phyloP scores from a whole-genome alignment of 208 protist species.

The Kentomonas sorsogonicus region DNA sequence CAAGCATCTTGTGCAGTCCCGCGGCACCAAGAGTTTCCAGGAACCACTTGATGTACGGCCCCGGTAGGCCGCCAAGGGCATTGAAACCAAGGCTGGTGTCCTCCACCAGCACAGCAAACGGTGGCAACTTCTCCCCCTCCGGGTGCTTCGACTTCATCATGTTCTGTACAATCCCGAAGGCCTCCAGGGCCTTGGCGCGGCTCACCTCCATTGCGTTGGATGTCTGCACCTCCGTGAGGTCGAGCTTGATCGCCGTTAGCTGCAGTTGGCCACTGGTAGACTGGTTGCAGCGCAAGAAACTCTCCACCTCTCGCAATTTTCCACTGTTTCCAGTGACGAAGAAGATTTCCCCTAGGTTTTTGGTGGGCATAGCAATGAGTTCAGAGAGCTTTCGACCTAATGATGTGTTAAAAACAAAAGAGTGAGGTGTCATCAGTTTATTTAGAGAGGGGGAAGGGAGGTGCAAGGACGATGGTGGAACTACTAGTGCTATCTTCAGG shows the following conservation, averaged over 20 bases:
- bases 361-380: not conserved
- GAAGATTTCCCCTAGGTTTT: slow-evolving; percentile 13
- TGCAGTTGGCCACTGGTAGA: slow-evolving; percentile 14
- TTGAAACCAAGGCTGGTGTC: slow-evolving; percentile 98
- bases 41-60: slow-evolving; percentile 99
- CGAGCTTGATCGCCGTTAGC: slow-evolving; percentile 55
- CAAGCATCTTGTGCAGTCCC: slow-evolving; percentile 91
- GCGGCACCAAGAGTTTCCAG: slow-evolving; percentile 87
- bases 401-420: slow-evolving; percentile 4
- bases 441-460: too few relatives aligned
- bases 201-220: slow-evolving; percentile 85
- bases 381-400: too few relatives aligned
- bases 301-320: slow-evolving; percentile 94
- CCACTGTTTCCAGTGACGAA: slow-evolving; percentile 97
- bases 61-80: slow-evolving; percentile 93
- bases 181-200: slow-evolving; percentile 89
- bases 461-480: too few relatives aligned
- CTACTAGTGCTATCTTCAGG: too few relatives aligned
- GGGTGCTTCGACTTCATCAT: slow-evolving; percentile 16
- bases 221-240: slow-evolving; percentile 95
- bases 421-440: too few relatives aligned
- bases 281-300: slow-evolving; percentile 44
- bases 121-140: not conserved
- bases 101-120: slow-evolving; percentile 86
- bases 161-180: slow-evolving; percentile 47